Conservation (phyloP, 306 rosid genomes). For the Quillaja saponaria region DNA sequence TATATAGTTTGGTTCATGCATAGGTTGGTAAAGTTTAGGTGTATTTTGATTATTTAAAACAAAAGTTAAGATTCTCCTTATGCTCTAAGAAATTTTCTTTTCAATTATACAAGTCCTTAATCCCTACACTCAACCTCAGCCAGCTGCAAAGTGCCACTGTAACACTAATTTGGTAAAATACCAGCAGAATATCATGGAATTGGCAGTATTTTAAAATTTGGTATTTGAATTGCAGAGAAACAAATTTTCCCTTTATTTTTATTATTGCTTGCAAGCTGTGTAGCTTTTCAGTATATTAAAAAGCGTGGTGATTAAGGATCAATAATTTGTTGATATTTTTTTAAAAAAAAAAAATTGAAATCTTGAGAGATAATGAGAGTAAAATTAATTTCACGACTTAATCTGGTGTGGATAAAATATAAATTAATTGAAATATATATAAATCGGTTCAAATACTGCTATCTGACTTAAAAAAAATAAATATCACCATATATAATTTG, state of each 20-base stretch:
- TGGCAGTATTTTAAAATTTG: not conserved
- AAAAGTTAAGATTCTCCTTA: constrained; percentile 32
- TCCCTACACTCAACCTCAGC: constrained; percentile 23
- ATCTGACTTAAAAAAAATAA: constrained; percentile 17
- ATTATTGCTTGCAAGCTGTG: constrained; percentile 43
- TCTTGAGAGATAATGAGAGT: too few relatives aligned
- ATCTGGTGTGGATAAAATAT: too few relatives aligned
- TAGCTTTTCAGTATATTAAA: constrained; percentile 40
- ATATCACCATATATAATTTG: constrained; percentile 31
- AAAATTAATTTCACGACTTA: too few relatives aligned
- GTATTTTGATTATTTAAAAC: constrained; percentile 5
- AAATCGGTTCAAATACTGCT: too few relatives aligned
- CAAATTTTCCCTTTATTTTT: constrained; percentile 1
- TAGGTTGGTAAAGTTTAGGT: constrained; percentile 22
- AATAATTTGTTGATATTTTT: too few relatives aligned
- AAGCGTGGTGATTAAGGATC: too few relatives aligned
- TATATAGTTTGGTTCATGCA: constrained; percentile 39
- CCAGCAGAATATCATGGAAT: not conserved
- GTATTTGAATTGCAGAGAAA: not conserved
- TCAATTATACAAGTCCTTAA: constrained; percentile 21
- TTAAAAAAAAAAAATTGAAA: constrained; percentile 23
- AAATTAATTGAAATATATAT: too few relatives aligned
- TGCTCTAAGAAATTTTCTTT: constrained; percentile 29
- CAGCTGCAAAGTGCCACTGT: constrained; percentile 19
- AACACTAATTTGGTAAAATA: constrained; percentile 13